Base-by-base conservation (phyloP, 2,329 filamentous ascomycete genomes). In the Paraphoma chrysanthemicola region DNA sequence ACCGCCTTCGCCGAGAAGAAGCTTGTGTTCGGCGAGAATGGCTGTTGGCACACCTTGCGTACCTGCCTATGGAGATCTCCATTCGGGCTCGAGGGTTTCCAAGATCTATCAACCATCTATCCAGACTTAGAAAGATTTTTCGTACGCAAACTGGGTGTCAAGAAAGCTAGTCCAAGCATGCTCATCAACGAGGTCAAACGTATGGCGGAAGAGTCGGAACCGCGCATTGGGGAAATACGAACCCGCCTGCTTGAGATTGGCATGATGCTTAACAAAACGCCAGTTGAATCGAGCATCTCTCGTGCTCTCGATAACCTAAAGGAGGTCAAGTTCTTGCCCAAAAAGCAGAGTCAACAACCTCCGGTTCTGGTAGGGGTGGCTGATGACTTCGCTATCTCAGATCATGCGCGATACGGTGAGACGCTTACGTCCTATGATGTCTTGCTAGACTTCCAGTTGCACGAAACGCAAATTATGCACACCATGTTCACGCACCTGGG, bases 1-100 rank as follows among this genome's bases (percentile, higher is more conserved):
- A 44, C 45, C 14, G 48, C 39, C 1, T 66, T 66, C 44, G 41
- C 14, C 3, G 28, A 39, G 12, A 16, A 51, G 6, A 30, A 33
- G 29, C 23, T 63, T 2, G 43, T 67, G 1, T 14, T 57, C 7
- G 62, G 56, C 16, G 42, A 42, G n/a, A 42, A 58, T 29, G 44
- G 41, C 6, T 51, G 1, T 3, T 63, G 56, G 62, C 46, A 63
- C 16, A 57, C 45, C 5, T 38, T 63, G 3, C 3, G 46, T 1
- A 51, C 48, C 10, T 67, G 62, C 30, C n/a, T 67, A 5, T 67
- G 62, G 64, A 49, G 44, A 2, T 62, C 52, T 17, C 55, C 58
- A 3, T 65, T 62, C 16, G 16, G 48, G 4, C 53, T 67, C 7
- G 16, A 43, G 9, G 57, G 48, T 4, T 64, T 56, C 23, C 48